Conservation (phyloP, 2,329 filamentous ascomycete species). For the Penicillium psychrosexuale region DNA sequence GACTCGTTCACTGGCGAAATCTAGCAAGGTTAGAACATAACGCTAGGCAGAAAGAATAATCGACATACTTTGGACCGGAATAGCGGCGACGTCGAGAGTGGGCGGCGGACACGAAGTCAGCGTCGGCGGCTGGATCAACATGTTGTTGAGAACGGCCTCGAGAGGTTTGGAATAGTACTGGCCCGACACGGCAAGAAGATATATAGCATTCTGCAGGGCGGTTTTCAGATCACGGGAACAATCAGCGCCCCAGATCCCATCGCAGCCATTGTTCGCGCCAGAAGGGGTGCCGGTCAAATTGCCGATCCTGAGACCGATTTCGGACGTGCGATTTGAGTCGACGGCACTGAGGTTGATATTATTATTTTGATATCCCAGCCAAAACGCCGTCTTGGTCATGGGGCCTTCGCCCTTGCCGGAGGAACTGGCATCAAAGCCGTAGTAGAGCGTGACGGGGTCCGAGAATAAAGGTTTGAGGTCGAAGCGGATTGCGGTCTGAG, state of each 20-base stretch:
- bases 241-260: constrained; percentile 35
- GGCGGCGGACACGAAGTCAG: constrained; percentile 30
- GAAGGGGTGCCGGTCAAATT: constrained; percentile 37
- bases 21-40: constrained; percentile 20
- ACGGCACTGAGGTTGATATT: constrained; percentile 28
- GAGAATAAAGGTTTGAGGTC: constrained; percentile 35
- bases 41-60: background rate
- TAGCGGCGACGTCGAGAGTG: constrained; percentile 33
- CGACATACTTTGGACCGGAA: constrained; percentile 35
- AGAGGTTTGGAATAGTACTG: constrained; percentile 31
- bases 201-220: constrained; percentile 28
- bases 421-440: constrained; percentile 34
- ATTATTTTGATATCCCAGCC: constrained; percentile 34
- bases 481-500: constrained; percentile 36
- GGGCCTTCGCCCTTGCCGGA: constrained; percentile 32
- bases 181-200: constrained; percentile 25
- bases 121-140: constrained; percentile 23
- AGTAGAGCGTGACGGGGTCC: constrained; percentile 34
- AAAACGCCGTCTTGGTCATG: constrained; percentile 38
- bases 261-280: constrained; percentile 37
- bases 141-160: constrained; percentile 28
- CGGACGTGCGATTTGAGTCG: constrained; percentile 35
- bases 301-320: constrained; percentile 36
- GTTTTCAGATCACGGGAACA: constrained; percentile 34
- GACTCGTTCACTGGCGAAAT: constrained; percentile 33